Evolutionary conservation across 768 basidiomycete genomes (phyloP).

Genomic region (Chalciporus piperatus): DNA sequence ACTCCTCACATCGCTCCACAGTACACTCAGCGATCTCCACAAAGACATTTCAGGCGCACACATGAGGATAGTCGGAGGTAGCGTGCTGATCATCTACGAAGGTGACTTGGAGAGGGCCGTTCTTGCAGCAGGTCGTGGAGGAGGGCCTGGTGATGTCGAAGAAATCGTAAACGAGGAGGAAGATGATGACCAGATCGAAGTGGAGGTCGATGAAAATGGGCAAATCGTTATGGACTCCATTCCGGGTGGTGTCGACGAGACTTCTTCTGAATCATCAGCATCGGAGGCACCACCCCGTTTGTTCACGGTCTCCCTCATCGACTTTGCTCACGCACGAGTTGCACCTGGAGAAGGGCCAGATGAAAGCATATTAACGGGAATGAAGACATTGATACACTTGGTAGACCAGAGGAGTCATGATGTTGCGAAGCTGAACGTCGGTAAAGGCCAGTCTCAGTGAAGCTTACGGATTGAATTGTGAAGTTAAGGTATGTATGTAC

Average conservation of each 20-base stretch:
- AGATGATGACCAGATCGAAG: conserved; percentile 37
- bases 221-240: conserved; percentile 21
- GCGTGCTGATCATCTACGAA: conserved; percentile 81
- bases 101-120: conserved; percentile 46
- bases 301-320: conserved; percentile 77
- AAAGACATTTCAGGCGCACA: conserved; percentile 52
- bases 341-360: conserved; percentile 74
- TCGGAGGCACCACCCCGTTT: conserved; percentile 11
- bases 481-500: too few species aligned
- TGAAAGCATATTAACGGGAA: conserved; percentile 68
- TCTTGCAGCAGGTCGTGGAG: conserved; percentile 36
- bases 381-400: conserved; percentile 62
- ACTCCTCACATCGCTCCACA: conserved; percentile 54
- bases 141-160: conserved; percentile 13
- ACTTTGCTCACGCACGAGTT: conserved; percentile 87
- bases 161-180: conserved; percentile 33
- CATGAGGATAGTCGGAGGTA: conserved; percentile 79
- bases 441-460: background rate
- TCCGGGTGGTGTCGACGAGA: conserved; percentile 12
- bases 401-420: conserved; percentile 55
- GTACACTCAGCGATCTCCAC: conserved; percentile 51
- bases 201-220: conserved; percentile 31
- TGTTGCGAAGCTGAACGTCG: conserved; percentile 23
- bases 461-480: background rate
- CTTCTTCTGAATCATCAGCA: conserved; percentile 38